Evolutionary conservation across 2,329 filamentous ascomycete genomes (phyloP).

Genomic region (Dactylellina cionopaga): DNA sequence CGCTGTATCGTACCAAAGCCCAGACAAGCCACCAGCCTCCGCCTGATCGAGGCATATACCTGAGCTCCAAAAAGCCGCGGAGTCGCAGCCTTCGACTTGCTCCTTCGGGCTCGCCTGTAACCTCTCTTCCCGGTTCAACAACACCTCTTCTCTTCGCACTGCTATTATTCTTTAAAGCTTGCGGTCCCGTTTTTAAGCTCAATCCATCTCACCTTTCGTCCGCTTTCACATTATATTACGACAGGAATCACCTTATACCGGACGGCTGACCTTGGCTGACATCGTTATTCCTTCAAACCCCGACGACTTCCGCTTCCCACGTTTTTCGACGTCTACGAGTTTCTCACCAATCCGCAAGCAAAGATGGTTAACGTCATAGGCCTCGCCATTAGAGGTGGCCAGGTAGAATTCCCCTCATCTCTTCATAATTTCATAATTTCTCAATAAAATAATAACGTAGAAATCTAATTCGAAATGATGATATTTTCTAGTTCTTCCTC

Average conservation of each 20-base stretch:
- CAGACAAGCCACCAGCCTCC: conserved; percentile 8
- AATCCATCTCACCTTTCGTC: conserved; percentile 28
- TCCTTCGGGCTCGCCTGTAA: background rate
- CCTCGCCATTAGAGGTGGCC: conserved; percentile 26
- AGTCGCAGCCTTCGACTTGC: conserved; percentile 24
- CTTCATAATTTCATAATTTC: background rate
- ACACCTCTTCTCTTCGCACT: background rate
- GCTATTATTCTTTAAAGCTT: background rate
- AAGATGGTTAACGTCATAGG: conserved; percentile 26
- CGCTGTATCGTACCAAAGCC: too few relatives aligned
- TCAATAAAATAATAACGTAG: background rate
- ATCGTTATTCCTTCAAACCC: too few relatives aligned
- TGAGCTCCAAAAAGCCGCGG: conserved; percentile 38
- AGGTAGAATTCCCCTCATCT: conserved; percentile 5
- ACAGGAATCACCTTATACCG: too few relatives aligned
- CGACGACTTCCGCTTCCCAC: background rate
- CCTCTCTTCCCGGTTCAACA: background rate
- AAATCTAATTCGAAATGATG: background rate
- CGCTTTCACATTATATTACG: background rate
- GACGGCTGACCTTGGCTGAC: too few relatives aligned
- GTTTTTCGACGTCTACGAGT: background rate
- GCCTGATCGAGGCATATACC: background rate
- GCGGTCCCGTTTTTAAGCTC: conserved; percentile 5
- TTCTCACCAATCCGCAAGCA: conserved; percentile 9
- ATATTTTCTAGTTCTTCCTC: conserved; percentile 49